Conservation (phyloP, 257 asterid genomes). For the Cynanchum wilfordii region DNA sequence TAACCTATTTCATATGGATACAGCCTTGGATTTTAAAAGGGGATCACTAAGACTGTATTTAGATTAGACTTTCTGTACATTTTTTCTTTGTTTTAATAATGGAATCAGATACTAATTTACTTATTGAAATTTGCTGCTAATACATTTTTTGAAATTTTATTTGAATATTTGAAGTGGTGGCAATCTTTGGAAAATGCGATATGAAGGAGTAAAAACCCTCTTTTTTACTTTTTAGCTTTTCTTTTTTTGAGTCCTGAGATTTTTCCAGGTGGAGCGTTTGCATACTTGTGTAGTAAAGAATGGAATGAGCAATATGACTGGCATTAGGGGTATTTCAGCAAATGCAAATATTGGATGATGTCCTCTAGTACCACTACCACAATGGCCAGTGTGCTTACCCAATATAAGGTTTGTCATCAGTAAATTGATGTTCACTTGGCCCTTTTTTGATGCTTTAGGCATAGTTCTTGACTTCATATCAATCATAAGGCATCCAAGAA, state of each 20-base stretch:
- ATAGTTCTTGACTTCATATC: conserved; percentile 68
- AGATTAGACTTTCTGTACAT: no score
- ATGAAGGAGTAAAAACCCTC: conserved; percentile 48
- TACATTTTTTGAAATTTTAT: no score
- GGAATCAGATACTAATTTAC: background rate
- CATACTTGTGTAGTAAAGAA: conserved; percentile 42
- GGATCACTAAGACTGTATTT: background rate
- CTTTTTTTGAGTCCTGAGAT: conserved; percentile 52
- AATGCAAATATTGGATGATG: conserved; percentile 46
- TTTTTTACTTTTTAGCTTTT: conserved; percentile 54
- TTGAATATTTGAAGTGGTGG: conserved; percentile 54
- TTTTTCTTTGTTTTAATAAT: no score
- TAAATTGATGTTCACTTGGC: conserved; percentile 67
- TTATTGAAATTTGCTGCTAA: no score
- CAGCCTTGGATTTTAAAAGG: background rate
- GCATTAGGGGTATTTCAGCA: conserved; percentile 48
- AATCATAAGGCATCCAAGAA: conserved; percentile 28
- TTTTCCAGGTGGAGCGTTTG: conserved; percentile 32
- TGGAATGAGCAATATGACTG: conserved; percentile 54
- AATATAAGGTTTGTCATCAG: no score
- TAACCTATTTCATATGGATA: background rate
- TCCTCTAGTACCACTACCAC: conserved; percentile 46
- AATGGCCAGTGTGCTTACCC: conserved; percentile 61
- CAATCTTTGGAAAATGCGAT: conserved; percentile 61
- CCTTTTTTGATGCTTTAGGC: conserved; percentile 57